Base-by-base conservation (phyloP, 371 early-diverging fungal genomes). In the Mucor lusitanicus region DNA sequence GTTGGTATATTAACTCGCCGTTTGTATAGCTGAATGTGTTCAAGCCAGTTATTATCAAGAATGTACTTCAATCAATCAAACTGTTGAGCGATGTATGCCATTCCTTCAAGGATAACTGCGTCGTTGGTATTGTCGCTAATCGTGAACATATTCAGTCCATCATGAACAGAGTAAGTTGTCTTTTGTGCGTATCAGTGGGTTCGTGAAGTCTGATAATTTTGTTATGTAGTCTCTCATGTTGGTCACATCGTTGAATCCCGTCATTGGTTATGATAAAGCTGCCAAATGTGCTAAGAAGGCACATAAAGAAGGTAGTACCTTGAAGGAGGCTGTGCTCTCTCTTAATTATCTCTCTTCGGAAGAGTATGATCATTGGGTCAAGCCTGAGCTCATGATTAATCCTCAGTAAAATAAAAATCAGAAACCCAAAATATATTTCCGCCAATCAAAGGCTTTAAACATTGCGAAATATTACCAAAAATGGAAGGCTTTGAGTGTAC, bases 31-130 rank as follows among this genome's bases (percentile, higher is more conserved):
- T 98, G 65, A 98, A 98, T 79, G 98, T 98, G 54, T 98, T 97
- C 90, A 98, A 97, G 82, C 98, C 98, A 58, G 93, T 98, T 50
- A 84, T 98, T 80, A 97, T 97, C 82, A 91, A 90, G 80, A 97
- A 96, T 79, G 87, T 96, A 42, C 86, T 97, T 58, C 96, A 96
- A 71, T 95, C 95, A 25, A 86, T 92, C 63, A 90, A 91, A 46
- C 82, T 98, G 39, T 71, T 98, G 48, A 83, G 92, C 9, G 97
- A 97, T 77, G 96, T 92, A 32, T 86, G 87, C 77, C 71, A 69
- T 50, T 95, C 96, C 2, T 97, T 98, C 87, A 91, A 90, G 60
- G 86, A 91, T 66, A 92, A 97, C 84, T 97, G 97, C 74, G 94
- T 97, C 46, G 90, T 82, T 21, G 98, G 97, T 35, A 97, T 97